Percentiles rank a stretch among this genome's conserved stretches.
phyloP scores from a whole-genome alignment of 164 flowering plant species.

The Tinospora cordifolia region DNA sequence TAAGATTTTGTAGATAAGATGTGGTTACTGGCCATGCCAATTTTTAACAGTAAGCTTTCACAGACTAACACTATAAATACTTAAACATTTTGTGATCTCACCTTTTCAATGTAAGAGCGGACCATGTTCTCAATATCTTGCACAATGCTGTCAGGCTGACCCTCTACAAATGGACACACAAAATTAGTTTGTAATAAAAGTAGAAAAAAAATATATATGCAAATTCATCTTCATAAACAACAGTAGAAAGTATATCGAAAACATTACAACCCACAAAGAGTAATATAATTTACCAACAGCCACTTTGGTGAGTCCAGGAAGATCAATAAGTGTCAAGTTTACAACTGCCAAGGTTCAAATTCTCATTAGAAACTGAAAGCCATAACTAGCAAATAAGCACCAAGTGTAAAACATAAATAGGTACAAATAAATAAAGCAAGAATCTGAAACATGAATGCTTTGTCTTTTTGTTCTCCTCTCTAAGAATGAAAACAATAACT shows the following conservation, averaged over 20 bases:
- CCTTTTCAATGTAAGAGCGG: conserved; percentile 81
- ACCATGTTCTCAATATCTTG: conserved; percentile 83
- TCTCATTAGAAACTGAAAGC: conserved; percentile 5
- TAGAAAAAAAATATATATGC: not conserved
- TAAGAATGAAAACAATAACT: too few species aligned
- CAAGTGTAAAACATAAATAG: not conserved
- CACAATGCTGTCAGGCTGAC: conserved; percentile 72
- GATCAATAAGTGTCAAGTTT: conserved; percentile 91
- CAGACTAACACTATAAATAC: not conserved
- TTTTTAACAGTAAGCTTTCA: not conserved
- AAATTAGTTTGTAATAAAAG: conserved; percentile 8
- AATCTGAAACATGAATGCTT: not conserved
- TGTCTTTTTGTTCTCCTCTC: too few species aligned
- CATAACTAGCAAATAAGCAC: not conserved
- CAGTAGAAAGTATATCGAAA: not conserved
- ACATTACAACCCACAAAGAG: not conserved
- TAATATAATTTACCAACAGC: conserved; percentile 73
- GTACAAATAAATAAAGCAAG: not conserved
- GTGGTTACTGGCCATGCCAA: not conserved
- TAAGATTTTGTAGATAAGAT: not conserved
- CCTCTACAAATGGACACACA: conserved; percentile 34
- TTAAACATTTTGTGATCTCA: conserved; percentile 11
- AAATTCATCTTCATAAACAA: not conserved
- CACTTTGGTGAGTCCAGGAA: conserved; percentile 98
- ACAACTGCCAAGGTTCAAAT: conserved; percentile 55